phyloP scores from a whole-genome alignment of 2,329 filamentous ascomycete genomes.

The Didymella arachidicola region DNA sequence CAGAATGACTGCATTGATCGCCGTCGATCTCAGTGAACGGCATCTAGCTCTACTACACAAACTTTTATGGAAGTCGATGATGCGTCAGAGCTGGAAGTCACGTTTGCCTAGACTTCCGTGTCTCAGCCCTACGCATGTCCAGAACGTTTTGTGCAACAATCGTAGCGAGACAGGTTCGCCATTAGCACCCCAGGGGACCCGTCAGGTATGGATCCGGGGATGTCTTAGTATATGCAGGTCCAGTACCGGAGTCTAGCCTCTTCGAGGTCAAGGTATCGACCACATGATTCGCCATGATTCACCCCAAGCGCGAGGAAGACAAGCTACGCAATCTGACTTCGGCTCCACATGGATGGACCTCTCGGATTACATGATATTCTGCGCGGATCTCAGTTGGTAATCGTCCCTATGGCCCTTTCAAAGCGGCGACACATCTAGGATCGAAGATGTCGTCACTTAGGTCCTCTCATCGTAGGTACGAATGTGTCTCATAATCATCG shows the following conservation, averaged over 20 bases:
- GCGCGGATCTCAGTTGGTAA: slow-evolving; percentile 3
- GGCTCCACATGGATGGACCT: slow-evolving; percentile 6
- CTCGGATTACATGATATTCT: slow-evolving; percentile 4
- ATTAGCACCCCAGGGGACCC: slow-evolving; percentile 19
- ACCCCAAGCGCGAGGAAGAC: slow-evolving; percentile 11
- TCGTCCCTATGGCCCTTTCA: not conserved
- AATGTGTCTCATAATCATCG: slow-evolving; percentile 7
- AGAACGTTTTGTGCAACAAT: slow-evolving; percentile 34
- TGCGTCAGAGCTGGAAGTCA: slow-evolving; percentile 9
- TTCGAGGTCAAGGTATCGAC: slow-evolving; percentile 10
- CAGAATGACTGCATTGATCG: slow-evolving; percentile 8
- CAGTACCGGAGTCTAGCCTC: slow-evolving; percentile 5
- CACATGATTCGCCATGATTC: slow-evolving; percentile 17
- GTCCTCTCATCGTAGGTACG: not conserved
- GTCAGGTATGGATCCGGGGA: slow-evolving; percentile 26
- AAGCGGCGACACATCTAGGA: not conserved
- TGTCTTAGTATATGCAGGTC: slow-evolving; percentile 20
- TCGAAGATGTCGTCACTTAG: not conserved
- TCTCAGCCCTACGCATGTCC: slow-evolving; percentile 42
- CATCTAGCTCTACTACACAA: not conserved
- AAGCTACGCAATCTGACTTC: slow-evolving; percentile 10
- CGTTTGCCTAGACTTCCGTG: slow-evolving; percentile 30
- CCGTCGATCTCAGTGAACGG: not conserved
- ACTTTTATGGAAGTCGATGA: not conserved
- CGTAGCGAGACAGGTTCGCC: slow-evolving; percentile 24